phyloP scores from a whole-genome alignment of 1,284 basidiomycete species.

The Sanghuangporus baumii region DNA sequence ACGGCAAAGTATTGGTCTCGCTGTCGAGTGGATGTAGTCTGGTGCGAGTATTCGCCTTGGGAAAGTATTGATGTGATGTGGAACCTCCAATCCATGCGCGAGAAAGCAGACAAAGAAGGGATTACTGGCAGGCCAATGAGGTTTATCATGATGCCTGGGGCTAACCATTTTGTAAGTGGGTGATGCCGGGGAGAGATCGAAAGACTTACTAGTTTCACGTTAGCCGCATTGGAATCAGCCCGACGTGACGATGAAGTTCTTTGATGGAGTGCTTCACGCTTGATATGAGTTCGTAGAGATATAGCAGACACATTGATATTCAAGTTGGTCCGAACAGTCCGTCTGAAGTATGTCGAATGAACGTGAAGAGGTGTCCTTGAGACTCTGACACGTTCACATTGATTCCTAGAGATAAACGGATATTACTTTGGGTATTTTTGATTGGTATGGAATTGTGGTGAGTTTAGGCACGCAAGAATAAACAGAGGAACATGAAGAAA shows the following conservation, averaged over 20 bases:
- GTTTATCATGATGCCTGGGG: constrained; percentile 14
- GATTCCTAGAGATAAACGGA: no score
- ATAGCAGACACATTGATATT: no score
- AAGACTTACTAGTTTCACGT: background rate
- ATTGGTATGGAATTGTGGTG: no score
- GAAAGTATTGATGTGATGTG: constrained; percentile 14
- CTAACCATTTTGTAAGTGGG: constrained; percentile 21
- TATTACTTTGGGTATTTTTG: no score
- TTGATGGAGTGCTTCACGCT: background rate
- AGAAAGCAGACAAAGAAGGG: constrained; percentile 7
- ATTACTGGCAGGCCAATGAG: constrained; percentile 13
- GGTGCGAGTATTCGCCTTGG: constrained; percentile 17
- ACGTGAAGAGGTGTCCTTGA: no score
- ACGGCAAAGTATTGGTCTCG: constrained; percentile 6
- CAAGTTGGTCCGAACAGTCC: no score
- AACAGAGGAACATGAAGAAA: no score
- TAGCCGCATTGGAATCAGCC: constrained; percentile 9
- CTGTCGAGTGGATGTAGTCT: constrained; percentile 15
- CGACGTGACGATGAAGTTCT: constrained; percentile 10
- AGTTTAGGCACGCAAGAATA: no score
- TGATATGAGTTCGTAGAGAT: no score
- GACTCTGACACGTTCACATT: no score
- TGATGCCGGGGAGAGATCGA: no score
- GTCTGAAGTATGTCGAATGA: no score
- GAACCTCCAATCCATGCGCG: constrained; percentile 12